Conservation (phyloP, 108 stramenopile species). For the Conticribra weissflogii region DNA sequence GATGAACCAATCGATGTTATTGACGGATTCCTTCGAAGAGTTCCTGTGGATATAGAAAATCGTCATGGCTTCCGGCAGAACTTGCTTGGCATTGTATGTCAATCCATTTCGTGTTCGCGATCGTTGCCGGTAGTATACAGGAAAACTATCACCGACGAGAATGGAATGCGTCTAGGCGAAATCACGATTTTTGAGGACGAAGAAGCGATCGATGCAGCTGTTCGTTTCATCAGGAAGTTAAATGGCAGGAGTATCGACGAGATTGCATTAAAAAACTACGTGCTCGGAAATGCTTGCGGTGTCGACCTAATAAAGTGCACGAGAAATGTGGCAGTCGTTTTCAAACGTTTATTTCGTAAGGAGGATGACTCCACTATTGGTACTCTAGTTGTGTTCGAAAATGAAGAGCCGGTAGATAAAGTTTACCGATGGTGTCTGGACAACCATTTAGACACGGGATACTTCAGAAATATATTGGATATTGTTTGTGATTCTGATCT, state of each 20-base stretch:
- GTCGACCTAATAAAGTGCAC: slow-evolving; percentile 36
- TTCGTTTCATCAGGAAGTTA: slow-evolving; percentile 42
- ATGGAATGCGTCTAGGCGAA: slow-evolving; percentile 34
- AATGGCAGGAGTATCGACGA: slow-evolving; percentile 29
- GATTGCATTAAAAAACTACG: slow-evolving; percentile 44
- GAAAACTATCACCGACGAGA: slow-evolving; percentile 38
- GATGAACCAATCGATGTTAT: slow-evolving; percentile 39
- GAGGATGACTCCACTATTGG: slow-evolving; percentile 36
- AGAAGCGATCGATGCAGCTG: slow-evolving; percentile 55
- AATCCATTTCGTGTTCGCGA: slow-evolving; percentile 32
- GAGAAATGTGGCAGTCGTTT: slow-evolving; percentile 41
- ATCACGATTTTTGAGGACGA: slow-evolving; percentile 43
- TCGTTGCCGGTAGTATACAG: slow-evolving; percentile 36
- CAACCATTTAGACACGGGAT: slow-evolving; percentile 13
- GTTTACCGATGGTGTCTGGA: slow-evolving; percentile 40
- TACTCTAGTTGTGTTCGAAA: slow-evolving; percentile 39
- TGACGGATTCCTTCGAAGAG: slow-evolving; percentile 36
- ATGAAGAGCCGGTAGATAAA: slow-evolving; percentile 54
- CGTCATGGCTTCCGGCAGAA: slow-evolving; percentile 20
- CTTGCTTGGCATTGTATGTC: slow-evolving; percentile 38
- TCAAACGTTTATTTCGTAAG: slow-evolving; percentile 16
- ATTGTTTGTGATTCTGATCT: slow-evolving; percentile 39
- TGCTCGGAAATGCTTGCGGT: slow-evolving; percentile 48
- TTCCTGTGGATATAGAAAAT: slow-evolving; percentile 8
- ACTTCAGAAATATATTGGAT: slow-evolving; percentile 24